Evolutionary conservation across 768 basidiomycete species (phyloP).

Genomic region (Suillus lakei): DNA sequence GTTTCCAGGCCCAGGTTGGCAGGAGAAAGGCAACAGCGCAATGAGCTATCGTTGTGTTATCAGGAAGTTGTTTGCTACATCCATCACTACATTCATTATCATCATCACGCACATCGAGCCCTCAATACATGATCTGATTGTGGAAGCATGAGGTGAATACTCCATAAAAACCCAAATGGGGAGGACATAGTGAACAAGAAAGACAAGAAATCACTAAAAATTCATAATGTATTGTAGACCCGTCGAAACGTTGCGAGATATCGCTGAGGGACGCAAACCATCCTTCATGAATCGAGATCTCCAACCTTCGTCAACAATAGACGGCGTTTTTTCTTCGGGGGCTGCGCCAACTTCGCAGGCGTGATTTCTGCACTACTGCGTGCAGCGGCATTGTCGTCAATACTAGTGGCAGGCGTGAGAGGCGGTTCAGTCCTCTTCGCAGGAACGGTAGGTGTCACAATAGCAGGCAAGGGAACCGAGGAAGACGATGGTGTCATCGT

Average conservation of each 20-base stretch:
- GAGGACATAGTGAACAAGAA: conserved; percentile 4
- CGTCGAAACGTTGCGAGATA: not conserved
- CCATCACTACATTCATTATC: not conserved
- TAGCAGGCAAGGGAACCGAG: conserved; percentile 41
- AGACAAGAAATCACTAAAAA: conserved; percentile 14
- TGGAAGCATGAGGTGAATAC: not conserved
- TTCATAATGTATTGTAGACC: conserved; percentile 14
- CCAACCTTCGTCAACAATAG: conserved; percentile 76
- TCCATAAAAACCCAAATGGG: not conserved
- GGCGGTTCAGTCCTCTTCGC: conserved; percentile 44
- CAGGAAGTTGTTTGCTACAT: not conserved
- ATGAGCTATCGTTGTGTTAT: not conserved
- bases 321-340: conserved; percentile 85
- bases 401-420: conserved; percentile 35
- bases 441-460: conserved; percentile 36
- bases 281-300: conserved; percentile 46
- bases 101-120: conserved; percentile 1
- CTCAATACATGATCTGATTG: conserved; percentile 1
- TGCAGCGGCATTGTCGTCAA: conserved; percentile 25
- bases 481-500: conserved; percentile 32
- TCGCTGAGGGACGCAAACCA: not conserved
- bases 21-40: conserved; percentile 69
- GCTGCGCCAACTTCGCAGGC: conserved; percentile 42
- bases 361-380: conserved; percentile 5
- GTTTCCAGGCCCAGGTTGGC: conserved; percentile 96